Evolutionary conservation across 129 eudicot genomes (phyloP), one percentile per base, ranked within the genome.

Genomic region (Helichrysum umbraculigerum): DNA sequence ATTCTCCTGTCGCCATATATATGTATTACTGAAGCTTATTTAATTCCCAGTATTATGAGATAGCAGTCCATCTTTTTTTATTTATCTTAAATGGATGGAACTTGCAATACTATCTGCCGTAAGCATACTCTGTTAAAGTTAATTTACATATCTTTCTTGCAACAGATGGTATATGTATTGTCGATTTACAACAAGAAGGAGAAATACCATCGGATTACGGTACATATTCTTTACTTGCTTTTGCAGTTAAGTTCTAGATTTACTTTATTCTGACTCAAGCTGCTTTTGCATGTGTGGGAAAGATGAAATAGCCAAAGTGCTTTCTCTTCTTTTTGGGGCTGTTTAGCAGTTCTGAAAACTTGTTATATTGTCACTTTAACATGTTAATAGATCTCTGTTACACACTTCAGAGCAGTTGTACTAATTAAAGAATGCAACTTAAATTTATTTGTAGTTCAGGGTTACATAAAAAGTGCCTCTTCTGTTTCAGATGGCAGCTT

Each of bases 141-240:
- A 57, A 44, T 72, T 69, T 20, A 58, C 62, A 15, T 22, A 16
- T 75, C 34, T 62, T 52, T 54, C 56, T 72, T 81, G 58, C 19
- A 73, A 87, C 96, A 92, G 98, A 92, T 89, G 98, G 96, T 92
- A 51, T 95, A 95, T 73, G 99, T 95, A 41, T 70, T 95, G 71
- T 91, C 93, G 22, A 83, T 95, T 65, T 95, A 95, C 94, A 95
- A 88, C 89, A 95, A 87, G 92, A 95, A 88, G 81, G 99, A 95
- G 80, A 95, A 89, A 75, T 85, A 91, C 77, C 81, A 95, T 61
- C 87, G 97, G 69, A 86, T 95, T 51, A 95, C 97, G 94, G 97
- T 95, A 79, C 64, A 83, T 76, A 21, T 32, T 73, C 25, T 72
- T 71, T 67, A 44, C 65, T 71, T 78, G 9, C 50, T 29, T 34